Conservation (phyloP, 2,329 filamentous ascomycete species). For the Dactylellina sp. region DNA sequence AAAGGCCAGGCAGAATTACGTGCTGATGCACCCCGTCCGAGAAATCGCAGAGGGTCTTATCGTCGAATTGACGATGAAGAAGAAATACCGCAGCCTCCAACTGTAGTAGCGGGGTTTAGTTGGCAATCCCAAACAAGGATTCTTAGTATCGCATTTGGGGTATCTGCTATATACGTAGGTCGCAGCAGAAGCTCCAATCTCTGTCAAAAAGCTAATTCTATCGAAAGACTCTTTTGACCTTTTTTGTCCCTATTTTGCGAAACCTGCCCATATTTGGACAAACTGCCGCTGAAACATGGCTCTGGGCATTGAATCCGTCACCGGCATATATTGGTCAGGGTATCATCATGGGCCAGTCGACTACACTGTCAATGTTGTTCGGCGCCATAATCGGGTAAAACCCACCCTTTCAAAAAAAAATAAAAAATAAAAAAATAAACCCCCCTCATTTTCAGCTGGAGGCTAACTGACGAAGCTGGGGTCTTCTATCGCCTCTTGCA, state of each 20-base stretch:
- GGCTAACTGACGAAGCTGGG: conserved; percentile 73
- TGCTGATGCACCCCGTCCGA: conserved; percentile 60
- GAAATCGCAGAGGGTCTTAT: conserved; percentile 53
- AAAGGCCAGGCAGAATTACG: conserved; percentile 63
- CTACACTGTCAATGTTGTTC: conserved; percentile 93
- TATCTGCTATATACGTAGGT: conserved; percentile 70
- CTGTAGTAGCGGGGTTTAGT: conserved; percentile 65
- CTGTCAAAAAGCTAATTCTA: no score
- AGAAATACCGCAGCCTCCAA: conserved; percentile 37
- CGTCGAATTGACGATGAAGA: conserved; percentile 36
- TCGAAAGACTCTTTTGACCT: conserved; percentile 83
- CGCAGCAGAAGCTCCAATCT: no score
- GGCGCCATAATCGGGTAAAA: conserved; percentile 80
- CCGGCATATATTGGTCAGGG: conserved; percentile 98
- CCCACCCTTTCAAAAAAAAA: no score
- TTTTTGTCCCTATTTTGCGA: conserved; percentile 87
- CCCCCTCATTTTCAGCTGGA: background rate
- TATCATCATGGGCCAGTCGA: conserved; percentile 97
- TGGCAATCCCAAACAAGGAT: conserved; percentile 74
- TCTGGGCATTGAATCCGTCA: conserved; percentile 96
- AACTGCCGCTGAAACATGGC: conserved; percentile 79
- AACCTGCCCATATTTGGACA: conserved; percentile 88
- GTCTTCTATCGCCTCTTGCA: conserved; percentile 85
- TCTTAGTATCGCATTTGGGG: conserved; percentile 71
- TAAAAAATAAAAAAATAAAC: background rate